Evolutionary conservation across 2,329 filamentous ascomycete species (phyloP).

Genomic region (Ustulina deusta): DNA sequence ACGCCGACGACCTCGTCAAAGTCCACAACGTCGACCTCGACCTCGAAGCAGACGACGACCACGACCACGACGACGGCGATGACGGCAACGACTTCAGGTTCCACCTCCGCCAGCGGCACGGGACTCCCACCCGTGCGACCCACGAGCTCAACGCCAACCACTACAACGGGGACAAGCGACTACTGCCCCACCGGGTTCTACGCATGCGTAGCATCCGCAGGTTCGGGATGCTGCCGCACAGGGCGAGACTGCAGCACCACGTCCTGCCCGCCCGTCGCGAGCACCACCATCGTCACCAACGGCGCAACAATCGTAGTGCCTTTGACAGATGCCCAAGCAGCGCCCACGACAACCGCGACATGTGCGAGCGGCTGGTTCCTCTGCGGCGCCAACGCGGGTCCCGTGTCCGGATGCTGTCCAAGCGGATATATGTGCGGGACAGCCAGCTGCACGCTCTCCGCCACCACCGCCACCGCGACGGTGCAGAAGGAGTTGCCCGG

Average conservation of each 20-base stretch:
- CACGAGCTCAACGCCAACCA: constrained; percentile 49
- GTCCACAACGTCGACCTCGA: constrained; percentile 53
- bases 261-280: constrained; percentile 74
- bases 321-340: constrained; percentile 58
- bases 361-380: constrained; percentile 88
- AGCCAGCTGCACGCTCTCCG: constrained; percentile 74
- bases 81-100: constrained; percentile 43
- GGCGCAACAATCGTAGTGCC: constrained; percentile 79
- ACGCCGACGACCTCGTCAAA: constrained; percentile 53
- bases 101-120: constrained; percentile 51
- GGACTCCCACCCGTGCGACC: constrained; percentile 52
- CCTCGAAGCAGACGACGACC: too few species aligned
- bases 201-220: constrained; percentile 85
- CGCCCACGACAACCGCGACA: constrained; percentile 46
- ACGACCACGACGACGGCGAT: constrained; percentile 45
- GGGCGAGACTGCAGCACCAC: constrained; percentile 86
- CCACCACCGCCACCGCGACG: constrained; percentile 65
- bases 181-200: constrained; percentile 92
- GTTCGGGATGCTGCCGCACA: constrained; percentile 87
- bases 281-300: constrained; percentile 72
- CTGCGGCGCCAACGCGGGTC: constrained; percentile 67
- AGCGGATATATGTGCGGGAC: constrained; percentile 78
- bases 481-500: constrained; percentile 64
- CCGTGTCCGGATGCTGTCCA: constrained; percentile 86
- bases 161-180: constrained; percentile 48